Evolutionary conservation across 352 stramenopile genomes (phyloP), one percentile per base, ranked within the genome.

Genomic region (Blastocystis sp.): DNA sequence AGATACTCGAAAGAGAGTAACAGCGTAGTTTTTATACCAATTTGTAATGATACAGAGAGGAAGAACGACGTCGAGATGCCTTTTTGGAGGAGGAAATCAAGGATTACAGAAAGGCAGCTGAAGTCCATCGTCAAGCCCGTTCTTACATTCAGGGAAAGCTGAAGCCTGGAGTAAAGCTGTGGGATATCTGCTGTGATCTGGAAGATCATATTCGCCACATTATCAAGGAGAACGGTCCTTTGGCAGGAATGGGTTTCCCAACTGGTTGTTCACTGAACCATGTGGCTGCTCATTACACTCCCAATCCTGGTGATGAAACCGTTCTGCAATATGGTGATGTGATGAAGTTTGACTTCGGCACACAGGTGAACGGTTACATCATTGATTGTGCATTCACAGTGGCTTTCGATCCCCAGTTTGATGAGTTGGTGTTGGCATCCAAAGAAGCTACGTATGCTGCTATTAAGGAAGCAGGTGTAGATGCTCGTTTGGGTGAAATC

Each of bases 281-380:
- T 90, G 94, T 98, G 6, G 95, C 95, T 12, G 96, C 96, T 7
- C 96, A 98, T 89, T 98, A 98, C 90, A 98, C 95, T 52, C 96
- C 96, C 24, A 98, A 98, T 88, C 88, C 89, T 16, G 95, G 95
- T 0, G 96, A 98, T 89, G 89, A 97, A 51, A 98, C 94, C 5
- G 94, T 97, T 21, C 88, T 95, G 16, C 88, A 91, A 49, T 96
- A 98, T 78, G 94, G 95, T 56, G 95, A 98, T 89, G 95, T 98
- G 0, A 98, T 98, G 95, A 98, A 97, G 89, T 90, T 98, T 32
- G 96, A 98, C 90, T 98, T 98, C 90, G 96, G 96, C 27, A 97
- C 94, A 7, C 95, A 98, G 74, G 93, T 98, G 43, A 95, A 98
- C 88, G 90, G 95, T 56, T 91, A 94, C 54, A 98, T 98, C 89